Base-by-base conservation (phyloP, 352 stramenopile species). In the Aphanomyces astaci region DNA sequence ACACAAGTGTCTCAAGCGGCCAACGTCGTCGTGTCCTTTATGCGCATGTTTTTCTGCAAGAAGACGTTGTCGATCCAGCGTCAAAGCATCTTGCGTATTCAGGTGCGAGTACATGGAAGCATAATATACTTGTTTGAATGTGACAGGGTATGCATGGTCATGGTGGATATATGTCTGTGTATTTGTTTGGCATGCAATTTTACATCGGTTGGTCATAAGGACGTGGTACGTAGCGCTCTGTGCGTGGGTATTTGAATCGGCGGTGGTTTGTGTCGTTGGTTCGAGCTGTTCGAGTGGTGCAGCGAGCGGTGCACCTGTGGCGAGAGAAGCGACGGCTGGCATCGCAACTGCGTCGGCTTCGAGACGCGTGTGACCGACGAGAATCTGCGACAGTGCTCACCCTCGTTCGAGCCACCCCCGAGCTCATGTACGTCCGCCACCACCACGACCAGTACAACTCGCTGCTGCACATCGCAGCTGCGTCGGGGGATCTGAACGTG, bases 401-500 rank as follows among this genome's bases (percentile, higher is more conserved):
- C 32, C 78, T 78, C 28, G 64, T 93, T 5, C 79, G 84, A 0
- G 63, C 64, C 31, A 67, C 80, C 10, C 77, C 84, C 15, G 45
- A 72, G 3, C 55, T 88, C 46, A 85, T 87, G 30, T 55, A 70
- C 17, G 56, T 93, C 46, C 82, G 78, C 1, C 84, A 84, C 2
- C 73, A 74, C 1, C 63, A 71, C 5, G 86, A 76, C 48, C 75
- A 77, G 0, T 90, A 84, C 66, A 90, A 91, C 66, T 82, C 82
- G 43, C 66, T 93, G 4, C 86, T 93, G 45, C 84, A 90, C 27
- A 75, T 90, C 32, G 80, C 74, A 11, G 81, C 84, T 2, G 73
- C 72, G 11, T 81, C 78, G 40, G 81, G 84, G 0, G 84, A 93
- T 48, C 84, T 93, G 56, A 79, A 93, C 51, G 82, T 91, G 0